Percentiles rank a stretch among this genome's conserved stretches.
Evolutionary conservation across 2,329 filamentous ascomycete genomes (phyloP).

Genomic region (Botrytis sinoallii): DNA sequence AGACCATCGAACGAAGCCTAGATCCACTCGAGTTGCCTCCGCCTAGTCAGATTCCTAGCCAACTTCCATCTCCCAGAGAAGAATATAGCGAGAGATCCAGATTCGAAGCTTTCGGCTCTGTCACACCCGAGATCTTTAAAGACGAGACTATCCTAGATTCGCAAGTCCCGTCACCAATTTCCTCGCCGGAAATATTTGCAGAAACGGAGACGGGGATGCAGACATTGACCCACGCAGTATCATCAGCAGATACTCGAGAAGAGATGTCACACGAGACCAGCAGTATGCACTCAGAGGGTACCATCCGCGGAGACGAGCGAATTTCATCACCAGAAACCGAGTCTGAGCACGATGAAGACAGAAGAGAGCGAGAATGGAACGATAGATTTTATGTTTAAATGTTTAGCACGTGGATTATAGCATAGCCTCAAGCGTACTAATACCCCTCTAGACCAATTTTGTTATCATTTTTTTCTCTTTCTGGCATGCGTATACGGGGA

Average conservation of each 20-base stretch:
- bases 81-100: conserved; percentile 8
- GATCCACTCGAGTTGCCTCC: conserved; percentile 28
- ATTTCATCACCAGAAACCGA: not conserved
- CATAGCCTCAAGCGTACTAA: conserved; percentile 10
- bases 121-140: conserved; percentile 11
- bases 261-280: not conserved
- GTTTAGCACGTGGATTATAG: not conserved
- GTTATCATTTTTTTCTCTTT: not conserved
- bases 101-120: not conserved
- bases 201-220: not conserved
- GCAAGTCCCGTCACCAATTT: not conserved
- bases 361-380: not conserved
- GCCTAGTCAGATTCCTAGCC: not conserved
- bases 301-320: conserved; percentile 14
- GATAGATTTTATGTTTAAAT: conserved; percentile 17
- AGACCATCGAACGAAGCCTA: conserved; percentile 24
- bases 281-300: conserved; percentile 13
- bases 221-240: too few species aligned
- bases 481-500: not conserved
- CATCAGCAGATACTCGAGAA: not conserved
- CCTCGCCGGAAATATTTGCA: not conserved
- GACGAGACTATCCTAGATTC: conserved; percentile 10
- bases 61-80: not conserved
- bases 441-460: conserved; percentile 21
- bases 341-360: not conserved